These are phyloP conservation scores for Starmera quercuum DNA, from an alignment of 805 yeast species.

Conservation along the genomic window DNA sequence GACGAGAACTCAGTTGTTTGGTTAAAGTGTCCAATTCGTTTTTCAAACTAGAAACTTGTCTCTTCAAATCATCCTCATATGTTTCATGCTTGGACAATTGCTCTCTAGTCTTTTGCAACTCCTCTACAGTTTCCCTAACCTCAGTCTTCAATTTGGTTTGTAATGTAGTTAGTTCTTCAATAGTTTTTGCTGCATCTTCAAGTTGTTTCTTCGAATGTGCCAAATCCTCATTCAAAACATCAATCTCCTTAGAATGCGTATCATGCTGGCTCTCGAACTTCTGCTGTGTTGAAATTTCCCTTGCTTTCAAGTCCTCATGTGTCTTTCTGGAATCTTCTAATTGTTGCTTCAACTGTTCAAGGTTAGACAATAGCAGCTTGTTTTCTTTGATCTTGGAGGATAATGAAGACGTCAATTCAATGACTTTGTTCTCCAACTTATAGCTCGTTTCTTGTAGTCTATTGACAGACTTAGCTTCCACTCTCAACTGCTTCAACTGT, in stretches of 20 bases:
- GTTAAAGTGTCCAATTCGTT: conserved; percentile 21
- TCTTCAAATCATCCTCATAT: conserved; percentile 53
- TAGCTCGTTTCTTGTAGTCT: conserved; percentile 89
- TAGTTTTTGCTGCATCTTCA: conserved; percentile 47
- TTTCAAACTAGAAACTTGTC: conserved; percentile 39
- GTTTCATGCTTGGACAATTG: conserved; percentile 51
- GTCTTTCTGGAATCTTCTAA: conserved; percentile 48
- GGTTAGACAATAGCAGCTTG: conserved; percentile 57
- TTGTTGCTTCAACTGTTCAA: conserved; percentile 40
- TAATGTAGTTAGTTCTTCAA: conserved; percentile 50
- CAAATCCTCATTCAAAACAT: conserved; percentile 47
- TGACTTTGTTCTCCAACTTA: conserved; percentile 93
- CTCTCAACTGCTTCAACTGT: conserved; percentile 56
- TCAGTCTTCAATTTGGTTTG: conserved; percentile 60
- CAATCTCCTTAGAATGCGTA: conserved; percentile 42
- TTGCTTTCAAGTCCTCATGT: conserved; percentile 45
- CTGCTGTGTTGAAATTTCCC: conserved; percentile 46
- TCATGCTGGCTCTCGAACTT: conserved; percentile 35
- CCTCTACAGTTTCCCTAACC: conserved; percentile 51
- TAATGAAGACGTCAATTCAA: conserved; percentile 82
- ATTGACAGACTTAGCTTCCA: conserved; percentile 89
- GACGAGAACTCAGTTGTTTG: conserved; percentile 22
- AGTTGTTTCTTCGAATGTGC: conserved; percentile 46
- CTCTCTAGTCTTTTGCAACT: conserved; percentile 52
- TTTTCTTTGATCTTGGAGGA: conserved; percentile 78